Conservation (phyloP, 345 rosid species). For the Populus euphratica region DNA sequence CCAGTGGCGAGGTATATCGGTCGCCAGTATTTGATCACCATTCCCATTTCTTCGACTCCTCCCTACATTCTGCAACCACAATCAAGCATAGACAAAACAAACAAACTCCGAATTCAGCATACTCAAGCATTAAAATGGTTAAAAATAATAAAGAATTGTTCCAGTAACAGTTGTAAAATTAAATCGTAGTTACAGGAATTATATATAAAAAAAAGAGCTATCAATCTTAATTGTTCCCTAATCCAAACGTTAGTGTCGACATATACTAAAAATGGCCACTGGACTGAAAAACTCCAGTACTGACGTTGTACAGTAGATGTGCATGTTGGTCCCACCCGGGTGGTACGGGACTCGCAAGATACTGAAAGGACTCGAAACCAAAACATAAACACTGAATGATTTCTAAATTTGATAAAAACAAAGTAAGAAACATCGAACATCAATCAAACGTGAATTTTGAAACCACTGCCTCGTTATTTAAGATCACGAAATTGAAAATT, state of each 20-base stretch:
- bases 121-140: background rate
- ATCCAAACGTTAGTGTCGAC: background rate
- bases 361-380: background rate
- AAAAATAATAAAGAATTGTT: background rate
- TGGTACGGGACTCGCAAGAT: background rate
- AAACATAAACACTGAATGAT: background rate
- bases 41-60: constrained; percentile 56
- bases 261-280: background rate
- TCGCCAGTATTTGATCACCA: constrained; percentile 40
- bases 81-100: background rate
- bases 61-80: constrained; percentile 46
- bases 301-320: background rate
- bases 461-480: background rate
- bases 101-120: background rate
- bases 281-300: background rate
- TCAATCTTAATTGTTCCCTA: background rate
- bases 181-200: background rate
- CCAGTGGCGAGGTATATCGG: constrained; percentile 62
- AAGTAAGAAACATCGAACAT: background rate
- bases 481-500: background rate
- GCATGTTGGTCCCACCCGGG: background rate
- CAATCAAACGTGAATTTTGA: background rate
- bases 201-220: too few relatives aligned
- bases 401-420: background rate
- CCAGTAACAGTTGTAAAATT: background rate